Evolutionary conservation across 345 rosid genomes (phyloP).

Genomic region (Erucastrum elatum): DNA sequence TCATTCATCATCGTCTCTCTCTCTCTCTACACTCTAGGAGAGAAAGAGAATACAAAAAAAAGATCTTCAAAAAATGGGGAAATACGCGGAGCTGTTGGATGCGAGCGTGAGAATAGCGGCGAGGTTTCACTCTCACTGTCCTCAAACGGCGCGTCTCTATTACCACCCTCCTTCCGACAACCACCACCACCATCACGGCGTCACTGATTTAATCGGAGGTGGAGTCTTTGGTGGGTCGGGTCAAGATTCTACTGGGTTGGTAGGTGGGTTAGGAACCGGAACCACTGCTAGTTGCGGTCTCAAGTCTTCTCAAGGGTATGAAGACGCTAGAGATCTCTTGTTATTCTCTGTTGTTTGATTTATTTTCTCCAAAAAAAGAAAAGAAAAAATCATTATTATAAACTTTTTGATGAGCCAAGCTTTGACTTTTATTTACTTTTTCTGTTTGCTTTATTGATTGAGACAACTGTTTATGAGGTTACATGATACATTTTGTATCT

Average conservation of each 20-base stretch:
- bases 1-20: neutral
- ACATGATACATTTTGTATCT: neutral
- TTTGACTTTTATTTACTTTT: neutral
- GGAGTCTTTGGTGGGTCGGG: neutral
- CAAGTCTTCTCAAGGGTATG: neutral
- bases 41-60: neutral
- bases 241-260: neutral
- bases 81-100: neutral
- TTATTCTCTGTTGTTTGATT: neutral
- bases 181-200: slow-evolving; percentile 4
- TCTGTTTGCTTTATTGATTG: neutral
- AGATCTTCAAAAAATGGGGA: neutral
- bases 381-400: neutral
- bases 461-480: neutral
- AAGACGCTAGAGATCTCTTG: neutral
- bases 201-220: neutral
- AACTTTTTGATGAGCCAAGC: neutral
- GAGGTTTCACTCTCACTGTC: neutral
- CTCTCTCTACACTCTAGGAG: neutral
- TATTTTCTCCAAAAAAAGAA: neutral
- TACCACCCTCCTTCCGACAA: neutral
- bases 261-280: neutral
- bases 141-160: neutral
- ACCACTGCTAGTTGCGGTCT: neutral
- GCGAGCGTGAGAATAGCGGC: neutral